Evolutionary conservation across 2,329 filamentous ascomycete genomes (phyloP).

Genomic region (Huntiella savannae): DNA sequence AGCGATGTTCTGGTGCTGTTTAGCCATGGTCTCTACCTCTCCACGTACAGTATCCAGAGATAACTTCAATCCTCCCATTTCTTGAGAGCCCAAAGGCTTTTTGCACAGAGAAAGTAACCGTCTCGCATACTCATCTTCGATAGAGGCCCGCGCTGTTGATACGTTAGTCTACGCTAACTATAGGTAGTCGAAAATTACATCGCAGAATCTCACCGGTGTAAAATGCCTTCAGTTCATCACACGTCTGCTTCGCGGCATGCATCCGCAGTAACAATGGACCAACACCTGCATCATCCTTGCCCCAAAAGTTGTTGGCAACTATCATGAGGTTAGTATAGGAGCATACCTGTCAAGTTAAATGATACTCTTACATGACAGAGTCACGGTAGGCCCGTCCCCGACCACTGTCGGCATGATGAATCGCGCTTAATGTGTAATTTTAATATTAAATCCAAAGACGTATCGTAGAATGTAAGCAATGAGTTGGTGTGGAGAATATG

Average conservation of each 20-base stretch:
- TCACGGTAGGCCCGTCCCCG: conserved; percentile 43
- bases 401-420: conserved; percentile 38
- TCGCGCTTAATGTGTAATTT: not conserved
- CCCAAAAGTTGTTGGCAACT: conserved; percentile 99
- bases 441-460: not conserved
- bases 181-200: not conserved
- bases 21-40: conserved; percentile 85
- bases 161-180: not conserved
- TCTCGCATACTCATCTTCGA: conserved; percentile 90
- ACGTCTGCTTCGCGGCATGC: conserved; percentile 83
- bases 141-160: conserved; percentile 47
- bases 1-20: conserved; percentile 78
- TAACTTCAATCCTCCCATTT: conserved; percentile 61
- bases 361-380: conserved; percentile 41
- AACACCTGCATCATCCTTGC: conserved; percentile 94
- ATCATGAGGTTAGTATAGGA: not conserved
- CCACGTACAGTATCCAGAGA: conserved; percentile 76
- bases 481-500: too few species aligned
- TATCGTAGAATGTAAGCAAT: too few species aligned
- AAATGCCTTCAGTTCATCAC: conserved; percentile 82
- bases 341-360: not conserved
- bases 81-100: conserved; percentile 75
- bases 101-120: conserved; percentile 73
- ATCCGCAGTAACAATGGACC: conserved; percentile 81
- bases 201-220: conserved; percentile 46